Percentiles rank a stretch among this genome's conserved stretches.
Conservation (phyloP, 768 basidiomycete genomes). For the Suillus subluteus region DNA sequence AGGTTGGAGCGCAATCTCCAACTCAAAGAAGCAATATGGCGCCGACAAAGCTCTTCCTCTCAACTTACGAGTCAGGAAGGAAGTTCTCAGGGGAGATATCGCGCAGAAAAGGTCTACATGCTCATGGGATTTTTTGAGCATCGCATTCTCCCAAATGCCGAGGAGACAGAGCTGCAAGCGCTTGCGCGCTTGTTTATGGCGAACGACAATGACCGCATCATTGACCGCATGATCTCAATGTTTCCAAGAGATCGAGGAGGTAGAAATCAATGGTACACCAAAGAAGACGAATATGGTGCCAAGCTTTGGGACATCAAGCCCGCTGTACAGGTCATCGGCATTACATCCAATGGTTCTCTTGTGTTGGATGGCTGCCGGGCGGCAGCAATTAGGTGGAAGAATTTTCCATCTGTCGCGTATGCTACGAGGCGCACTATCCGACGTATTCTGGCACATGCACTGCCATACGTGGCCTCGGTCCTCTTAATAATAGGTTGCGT, state of each 20-base stretch:
- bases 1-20: constrained; percentile 25
- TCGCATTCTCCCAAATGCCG: constrained; percentile 21
- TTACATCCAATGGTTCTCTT: constrained; percentile 19
- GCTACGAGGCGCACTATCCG: constrained; percentile 16
- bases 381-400: constrained; percentile 25
- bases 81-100: not conserved
- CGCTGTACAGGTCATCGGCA: constrained; percentile 20
- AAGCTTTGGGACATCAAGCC: constrained; percentile 24
- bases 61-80: too few species aligned
- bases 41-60: constrained; percentile 5
- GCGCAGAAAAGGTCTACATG: constrained; percentile 27
- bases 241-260: constrained; percentile 11
- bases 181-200: constrained; percentile 25
- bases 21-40: constrained; percentile 29
- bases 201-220: constrained; percentile 24
- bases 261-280: constrained; percentile 21
- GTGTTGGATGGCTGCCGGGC: constrained; percentile 29
- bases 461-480: constrained; percentile 16
- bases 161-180: constrained; percentile 24
- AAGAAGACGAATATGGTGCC: constrained; percentile 17
- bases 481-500: not conserved
- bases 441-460: constrained; percentile 10
- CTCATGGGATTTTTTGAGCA: constrained; percentile 32
- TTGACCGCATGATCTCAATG: constrained; percentile 18
- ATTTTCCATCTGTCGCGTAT: constrained; percentile 23